Percentiles rank a stretch among this genome's conserved stretches.
Conservation (phyloP, 352 stramenopile species). For the Phytopythium montanum region DNA sequence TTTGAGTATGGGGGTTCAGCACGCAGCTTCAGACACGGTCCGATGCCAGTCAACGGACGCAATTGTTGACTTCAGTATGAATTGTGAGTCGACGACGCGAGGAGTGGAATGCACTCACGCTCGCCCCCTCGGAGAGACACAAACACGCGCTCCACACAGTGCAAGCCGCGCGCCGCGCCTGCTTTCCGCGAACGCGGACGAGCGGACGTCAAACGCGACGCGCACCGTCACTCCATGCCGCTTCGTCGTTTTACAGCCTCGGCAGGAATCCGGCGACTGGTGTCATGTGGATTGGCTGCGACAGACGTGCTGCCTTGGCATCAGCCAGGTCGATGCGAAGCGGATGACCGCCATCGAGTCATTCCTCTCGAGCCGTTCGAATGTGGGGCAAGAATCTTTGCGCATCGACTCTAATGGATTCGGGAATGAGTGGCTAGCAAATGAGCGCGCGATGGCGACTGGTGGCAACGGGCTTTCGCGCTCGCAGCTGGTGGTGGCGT, state of each 20-base stretch:
- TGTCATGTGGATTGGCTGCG: background rate
- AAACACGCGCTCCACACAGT: slow-evolving; percentile 1
- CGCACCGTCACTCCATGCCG: background rate
- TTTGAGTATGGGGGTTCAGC: background rate
- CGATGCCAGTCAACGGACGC: background rate
- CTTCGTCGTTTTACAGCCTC: background rate
- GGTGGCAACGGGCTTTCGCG: background rate
- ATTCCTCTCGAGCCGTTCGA: background rate
- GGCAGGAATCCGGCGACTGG: background rate
- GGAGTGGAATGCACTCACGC: slow-evolving; percentile 3
- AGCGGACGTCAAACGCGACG: background rate
- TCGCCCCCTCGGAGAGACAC: slow-evolving; percentile 2
- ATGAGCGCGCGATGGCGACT: background rate
- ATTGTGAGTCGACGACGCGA: background rate
- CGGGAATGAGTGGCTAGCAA: background rate
- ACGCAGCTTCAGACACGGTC: background rate
- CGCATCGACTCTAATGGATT: background rate
- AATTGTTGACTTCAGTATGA: slow-evolving; percentile 2
- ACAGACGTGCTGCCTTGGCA: background rate
- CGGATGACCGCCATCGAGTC: background rate
- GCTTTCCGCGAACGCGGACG: slow-evolving; percentile 1
- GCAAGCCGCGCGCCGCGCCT: background rate
- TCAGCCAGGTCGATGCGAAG: background rate
- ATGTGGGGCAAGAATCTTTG: background rate
- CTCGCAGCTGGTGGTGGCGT: background rate